Evolutionary conservation across 106 monocot genomes (phyloP), one percentile per base, ranked within the genome.

Genomic region (Dendrobium huoshanense): DNA sequence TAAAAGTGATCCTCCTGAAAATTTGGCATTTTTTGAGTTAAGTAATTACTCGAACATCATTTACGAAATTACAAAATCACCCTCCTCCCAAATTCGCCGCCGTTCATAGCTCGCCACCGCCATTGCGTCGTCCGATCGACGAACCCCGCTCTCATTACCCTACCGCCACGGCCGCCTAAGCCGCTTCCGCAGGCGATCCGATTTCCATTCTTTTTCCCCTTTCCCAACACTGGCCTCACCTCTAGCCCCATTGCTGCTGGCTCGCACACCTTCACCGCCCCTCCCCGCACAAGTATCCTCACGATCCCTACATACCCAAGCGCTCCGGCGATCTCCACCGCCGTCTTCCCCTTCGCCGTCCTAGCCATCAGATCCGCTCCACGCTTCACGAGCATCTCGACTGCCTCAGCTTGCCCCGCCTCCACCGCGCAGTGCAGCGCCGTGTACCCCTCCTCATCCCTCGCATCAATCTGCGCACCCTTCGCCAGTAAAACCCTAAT

Each of bases 361-460:
- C 79, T 72, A 51, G 82, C 86, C 86, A 61, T 80, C 11, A 80
- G 7, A 25, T 88, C 82, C 4, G 84, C 86, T 29, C 90, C 88
- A 0, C 79, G 20, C 78, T 80, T 91, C 13, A 91, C 42, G 0
- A 91, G 80, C 78, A 84, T 15, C 75, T 86, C 86, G 37, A 85
- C 90, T 20, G 81, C 87, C 67, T 88, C 88, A 5, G 68, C 73
- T 20, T 88, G 84, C 18, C 88, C 88, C 0, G 84, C 88, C 84
- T 86, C 90, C 16, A 41, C 86, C 1, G 90, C 88, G 80, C 90
- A 91, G 75, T 88, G 90, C 75, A 90, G 73, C 75, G 88, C 84
- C 42, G 90, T 86, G 84, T 86, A 88, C 18, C 88, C 90, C 27
- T 91, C 86, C 7, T 70, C 86, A 42, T 91, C 88, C 59, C 80